A percentile compares a stretch with the other conserved stretches of the same genome.
Conservation (phyloP, 257 asterid genomes). For the Knoxia roxburghii region DNA sequence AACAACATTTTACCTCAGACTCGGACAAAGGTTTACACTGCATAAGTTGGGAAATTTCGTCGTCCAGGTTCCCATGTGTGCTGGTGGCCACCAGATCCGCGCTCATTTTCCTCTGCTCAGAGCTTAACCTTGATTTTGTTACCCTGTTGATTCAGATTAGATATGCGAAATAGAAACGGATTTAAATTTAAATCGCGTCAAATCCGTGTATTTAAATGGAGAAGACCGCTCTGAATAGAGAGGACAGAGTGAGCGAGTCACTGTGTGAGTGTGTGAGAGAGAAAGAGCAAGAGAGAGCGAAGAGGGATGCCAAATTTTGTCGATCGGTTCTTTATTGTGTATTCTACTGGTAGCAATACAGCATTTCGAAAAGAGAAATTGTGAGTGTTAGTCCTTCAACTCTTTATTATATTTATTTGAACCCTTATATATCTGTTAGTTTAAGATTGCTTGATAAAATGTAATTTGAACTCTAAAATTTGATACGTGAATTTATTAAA, state of each 20-base stretch:
- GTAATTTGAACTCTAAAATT: too few relatives aligned
- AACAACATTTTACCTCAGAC: constrained; percentile 54
- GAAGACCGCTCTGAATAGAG: constrained; percentile 17
- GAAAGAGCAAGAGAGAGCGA: neutral
- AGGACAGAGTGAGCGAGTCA: neutral
- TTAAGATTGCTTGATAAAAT: too few relatives aligned
- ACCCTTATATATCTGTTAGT: too few relatives aligned
- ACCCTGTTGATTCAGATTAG: neutral
- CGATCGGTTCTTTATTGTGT: constrained; percentile 26
- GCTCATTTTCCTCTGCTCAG: constrained; percentile 45
- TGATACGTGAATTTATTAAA: too few relatives aligned
- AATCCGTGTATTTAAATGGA: constrained; percentile 10
- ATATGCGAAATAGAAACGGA: neutral
- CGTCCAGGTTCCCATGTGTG: constrained; percentile 80
- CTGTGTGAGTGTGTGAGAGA: constrained; percentile 1
- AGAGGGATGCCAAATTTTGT: constrained; percentile 18
- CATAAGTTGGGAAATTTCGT: constrained; percentile 91
- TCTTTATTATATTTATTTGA: neutral
- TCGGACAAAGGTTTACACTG: constrained; percentile 95
- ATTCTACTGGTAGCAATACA: neutral
- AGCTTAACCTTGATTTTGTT: neutral
- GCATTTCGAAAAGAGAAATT: neutral
- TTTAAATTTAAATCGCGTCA: constrained; percentile 8
- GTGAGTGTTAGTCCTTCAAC: neutral
- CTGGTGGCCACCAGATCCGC: constrained; percentile 77